phyloP scores from a whole-genome alignment of 2,329 filamentous ascomycete genomes.

The Kalaharituber pfeilii region DNA sequence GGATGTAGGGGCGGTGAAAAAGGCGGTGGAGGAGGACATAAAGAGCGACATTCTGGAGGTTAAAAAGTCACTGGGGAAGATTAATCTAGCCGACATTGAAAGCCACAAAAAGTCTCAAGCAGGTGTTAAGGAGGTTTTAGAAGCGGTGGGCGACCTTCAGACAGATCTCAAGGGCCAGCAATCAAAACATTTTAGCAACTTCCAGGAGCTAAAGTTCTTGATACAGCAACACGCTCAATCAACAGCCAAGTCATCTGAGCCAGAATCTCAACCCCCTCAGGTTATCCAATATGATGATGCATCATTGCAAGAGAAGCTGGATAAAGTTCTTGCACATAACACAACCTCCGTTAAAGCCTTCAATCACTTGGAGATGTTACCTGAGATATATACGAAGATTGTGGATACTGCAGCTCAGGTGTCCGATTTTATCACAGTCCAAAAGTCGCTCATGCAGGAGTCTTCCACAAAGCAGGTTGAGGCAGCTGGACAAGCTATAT shows the following conservation, averaged over 20 bases:
- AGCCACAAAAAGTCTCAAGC: conserved; percentile 73
- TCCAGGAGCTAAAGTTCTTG: conserved; percentile 48
- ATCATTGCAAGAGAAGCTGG: conserved; percentile 26
- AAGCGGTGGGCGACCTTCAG: conserved; percentile 57
- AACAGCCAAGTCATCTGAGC: conserved; percentile 12
- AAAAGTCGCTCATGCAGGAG: conserved; percentile 34
- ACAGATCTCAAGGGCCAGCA: conserved; percentile 66
- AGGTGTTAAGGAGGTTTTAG: conserved; percentile 57
- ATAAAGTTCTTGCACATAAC: conserved; percentile 45
- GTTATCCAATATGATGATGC: conserved; percentile 19
- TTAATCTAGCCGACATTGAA: conserved; percentile 51
- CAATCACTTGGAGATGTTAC: conserved; percentile 61
- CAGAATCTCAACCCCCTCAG: conserved; percentile 11
- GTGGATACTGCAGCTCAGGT: conserved; percentile 70
- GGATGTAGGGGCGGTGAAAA: neutral
- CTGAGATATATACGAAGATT: conserved; percentile 78
- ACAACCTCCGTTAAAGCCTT: conserved; percentile 51
- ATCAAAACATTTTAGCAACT: conserved; percentile 69
- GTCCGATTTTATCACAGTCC: conserved; percentile 59
- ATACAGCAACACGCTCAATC: conserved; percentile 24
- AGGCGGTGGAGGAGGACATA: neutral
- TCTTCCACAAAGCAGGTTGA: conserved; percentile 25
- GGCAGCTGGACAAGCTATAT: conserved; percentile 59
- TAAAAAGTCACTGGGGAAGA: conserved; percentile 32
- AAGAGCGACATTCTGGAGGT: conserved; percentile 16